A percentile compares a stretch with the other conserved stretches of the same genome.
phyloP scores from a whole-genome alignment of 1,284 basidiomycete genomes.

The Tylopilus orsonianus region DNA sequence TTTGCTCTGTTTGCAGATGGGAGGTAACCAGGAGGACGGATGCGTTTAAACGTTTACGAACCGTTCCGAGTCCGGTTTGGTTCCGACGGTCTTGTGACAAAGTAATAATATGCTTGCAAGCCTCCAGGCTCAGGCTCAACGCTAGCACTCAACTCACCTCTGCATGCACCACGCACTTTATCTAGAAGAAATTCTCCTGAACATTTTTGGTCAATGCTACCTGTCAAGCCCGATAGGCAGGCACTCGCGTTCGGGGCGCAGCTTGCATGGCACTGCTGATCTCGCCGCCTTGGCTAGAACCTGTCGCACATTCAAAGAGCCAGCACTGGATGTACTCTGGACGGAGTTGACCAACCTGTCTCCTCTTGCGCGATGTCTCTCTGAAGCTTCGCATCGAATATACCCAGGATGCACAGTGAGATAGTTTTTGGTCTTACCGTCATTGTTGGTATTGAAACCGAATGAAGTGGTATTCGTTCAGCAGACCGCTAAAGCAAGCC shows the following conservation, averaged over 20 bases:
- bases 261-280: constrained; percentile 6
- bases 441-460: constrained; percentile 1
- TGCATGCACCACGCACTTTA: constrained; percentile 22
- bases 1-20: too few species aligned
- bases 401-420: constrained; percentile 17
- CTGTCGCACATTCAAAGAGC: constrained; percentile 27
- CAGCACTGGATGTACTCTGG: constrained; percentile 27
- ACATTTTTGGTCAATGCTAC: constrained; percentile 19
- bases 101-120: too few species aligned
- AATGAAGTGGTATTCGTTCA: constrained; percentile 24
- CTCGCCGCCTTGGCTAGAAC: constrained; percentile 25
- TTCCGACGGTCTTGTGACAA: neutral
- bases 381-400: constrained; percentile 18
- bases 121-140: too few species aligned
- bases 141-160: constrained; percentile 2
- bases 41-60: too few species aligned
- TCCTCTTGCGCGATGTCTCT: constrained; percentile 27
- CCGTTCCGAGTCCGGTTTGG: neutral
- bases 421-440: neutral
- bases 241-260: too few species aligned
- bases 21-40: too few species aligned
- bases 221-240: neutral
- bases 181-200: constrained; percentile 22
- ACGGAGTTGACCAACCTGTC: constrained; percentile 20
- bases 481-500: constrained; percentile 12